Conservation (phyloP, 2,329 filamentous ascomycete genomes). For the Ophiostoma sp. region DNA sequence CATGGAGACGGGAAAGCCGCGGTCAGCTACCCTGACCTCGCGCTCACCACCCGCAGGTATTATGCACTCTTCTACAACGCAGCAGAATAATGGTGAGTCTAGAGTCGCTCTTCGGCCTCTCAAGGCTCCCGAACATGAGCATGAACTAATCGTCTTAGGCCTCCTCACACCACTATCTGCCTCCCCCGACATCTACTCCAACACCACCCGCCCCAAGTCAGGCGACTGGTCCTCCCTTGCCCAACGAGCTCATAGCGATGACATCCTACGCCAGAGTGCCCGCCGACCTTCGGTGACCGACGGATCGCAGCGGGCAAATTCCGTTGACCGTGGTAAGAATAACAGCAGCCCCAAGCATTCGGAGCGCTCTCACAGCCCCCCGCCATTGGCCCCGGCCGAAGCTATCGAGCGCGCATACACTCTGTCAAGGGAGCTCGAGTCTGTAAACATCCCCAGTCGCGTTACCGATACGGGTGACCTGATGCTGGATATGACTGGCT, state of each 20-base stretch:
- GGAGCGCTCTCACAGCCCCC: constrained; percentile 68
- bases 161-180: constrained; percentile 49
- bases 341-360: constrained; percentile 33
- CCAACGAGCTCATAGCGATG: constrained; percentile 49
- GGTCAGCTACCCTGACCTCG: constrained; percentile 37
- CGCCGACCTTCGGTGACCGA: constrained; percentile 35
- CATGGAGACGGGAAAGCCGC: constrained; percentile 36
- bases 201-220: constrained; percentile 39
- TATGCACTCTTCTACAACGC: constrained; percentile 34
- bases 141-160: constrained; percentile 34
- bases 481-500: constrained; percentile 97
- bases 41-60: constrained; percentile 39
- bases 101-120: background rate
- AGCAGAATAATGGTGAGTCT: constrained; percentile 34
- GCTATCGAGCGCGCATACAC: constrained; percentile 77
- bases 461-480: constrained; percentile 91
- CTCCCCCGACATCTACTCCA: constrained; percentile 46
- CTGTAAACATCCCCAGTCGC: constrained; percentile 84
- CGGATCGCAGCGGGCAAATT: constrained; percentile 30
- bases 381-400: constrained; percentile 63
- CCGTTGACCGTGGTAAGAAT: constrained; percentile 31
- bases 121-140: background rate
- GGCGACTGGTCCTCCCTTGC: constrained; percentile 47
- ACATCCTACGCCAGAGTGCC: constrained; percentile 46
- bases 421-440: constrained; percentile 79